These are phyloP conservation scores for Pseudopediastrum boryanum DNA, from an alignment of 139 green algal species.

Conservation along the genomic window DNA sequence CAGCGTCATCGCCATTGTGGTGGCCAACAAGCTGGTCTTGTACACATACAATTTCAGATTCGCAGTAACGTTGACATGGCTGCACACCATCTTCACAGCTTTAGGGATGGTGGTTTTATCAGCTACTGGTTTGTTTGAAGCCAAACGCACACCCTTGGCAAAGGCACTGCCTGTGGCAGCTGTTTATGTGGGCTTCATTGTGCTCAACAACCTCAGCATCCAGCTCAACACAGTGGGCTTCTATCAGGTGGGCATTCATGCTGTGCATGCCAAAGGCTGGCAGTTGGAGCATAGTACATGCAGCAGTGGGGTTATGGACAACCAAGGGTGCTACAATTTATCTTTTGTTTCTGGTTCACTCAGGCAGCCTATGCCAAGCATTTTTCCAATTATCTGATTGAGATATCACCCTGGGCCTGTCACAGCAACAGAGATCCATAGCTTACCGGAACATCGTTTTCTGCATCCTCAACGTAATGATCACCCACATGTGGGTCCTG, in stretches of 20 bases:
- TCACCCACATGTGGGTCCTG: too few species aligned
- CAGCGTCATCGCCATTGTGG: constrained; percentile 59
- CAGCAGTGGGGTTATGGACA: too few species aligned
- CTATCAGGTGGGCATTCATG: constrained; percentile 15
- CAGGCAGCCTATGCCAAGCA: too few species aligned
- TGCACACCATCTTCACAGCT: constrained; percentile 69
- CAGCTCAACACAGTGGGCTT: constrained; percentile 65
- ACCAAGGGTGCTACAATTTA: too few species aligned
- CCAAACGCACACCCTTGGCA: constrained; percentile 35
- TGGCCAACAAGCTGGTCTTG: constrained; percentile 76
- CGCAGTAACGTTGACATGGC: constrained; percentile 64
- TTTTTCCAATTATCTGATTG: too few species aligned
- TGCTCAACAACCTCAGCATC: constrained; percentile 74
- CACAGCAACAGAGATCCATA: too few species aligned
- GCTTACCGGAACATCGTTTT: too few species aligned
- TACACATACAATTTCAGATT: constrained; percentile 62
- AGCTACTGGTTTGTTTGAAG: not conserved
- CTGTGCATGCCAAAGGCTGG: too few species aligned
- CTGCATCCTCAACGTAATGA: too few species aligned
- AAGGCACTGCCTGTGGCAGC: constrained; percentile 52
- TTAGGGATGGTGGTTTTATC: constrained; percentile 53
- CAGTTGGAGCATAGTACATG: too few species aligned
- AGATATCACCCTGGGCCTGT: too few species aligned
- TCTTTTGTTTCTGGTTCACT: too few species aligned
- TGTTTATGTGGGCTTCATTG: constrained; percentile 76